Evolutionary conservation across 1,139 yeast genomes (phyloP).

Genomic region (Candida glucosophila): DNA sequence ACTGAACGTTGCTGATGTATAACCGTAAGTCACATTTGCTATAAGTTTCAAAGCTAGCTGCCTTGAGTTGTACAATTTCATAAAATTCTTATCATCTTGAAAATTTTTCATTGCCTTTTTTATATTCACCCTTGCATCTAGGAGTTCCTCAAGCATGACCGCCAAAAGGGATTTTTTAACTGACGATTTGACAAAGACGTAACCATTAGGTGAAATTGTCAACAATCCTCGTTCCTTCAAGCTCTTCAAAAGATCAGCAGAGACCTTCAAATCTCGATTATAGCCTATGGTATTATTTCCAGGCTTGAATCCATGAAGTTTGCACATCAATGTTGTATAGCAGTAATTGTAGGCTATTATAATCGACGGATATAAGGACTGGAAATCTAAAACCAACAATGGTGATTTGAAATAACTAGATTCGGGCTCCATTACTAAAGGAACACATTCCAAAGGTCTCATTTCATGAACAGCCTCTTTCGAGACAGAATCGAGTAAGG

Average conservation of each 20-base stretch:
- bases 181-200: constrained; percentile 58
- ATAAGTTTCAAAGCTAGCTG: constrained; percentile 83
- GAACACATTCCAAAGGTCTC: constrained; percentile 79
- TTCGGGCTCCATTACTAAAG: constrained; percentile 87
- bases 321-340: constrained; percentile 78
- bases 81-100: constrained; percentile 34
- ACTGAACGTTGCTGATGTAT: constrained; percentile 87
- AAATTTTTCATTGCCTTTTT: constrained; percentile 62
- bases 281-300: constrained; percentile 29
- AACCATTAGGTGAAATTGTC: constrained; percentile 78
- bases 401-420: constrained; percentile 85
- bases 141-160: constrained; percentile 74
- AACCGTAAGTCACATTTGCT: constrained; percentile 97
- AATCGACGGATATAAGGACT: constrained; percentile 86
- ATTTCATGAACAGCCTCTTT: constrained; percentile 76
- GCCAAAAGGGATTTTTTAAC: constrained; percentile 70
- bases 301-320: constrained; percentile 45
- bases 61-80: constrained; percentile 58
- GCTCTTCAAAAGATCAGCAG: constrained; percentile 48
- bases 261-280: constrained; percentile 35
- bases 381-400: constrained; percentile 81
- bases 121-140: constrained; percentile 71
- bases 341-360: constrained; percentile 90
- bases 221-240: constrained; percentile 43
- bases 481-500: constrained; percentile 69